Evolutionary conservation across 805 yeast genomes (phyloP).

Genomic region (Lipomyces chichibuensis): DNA sequence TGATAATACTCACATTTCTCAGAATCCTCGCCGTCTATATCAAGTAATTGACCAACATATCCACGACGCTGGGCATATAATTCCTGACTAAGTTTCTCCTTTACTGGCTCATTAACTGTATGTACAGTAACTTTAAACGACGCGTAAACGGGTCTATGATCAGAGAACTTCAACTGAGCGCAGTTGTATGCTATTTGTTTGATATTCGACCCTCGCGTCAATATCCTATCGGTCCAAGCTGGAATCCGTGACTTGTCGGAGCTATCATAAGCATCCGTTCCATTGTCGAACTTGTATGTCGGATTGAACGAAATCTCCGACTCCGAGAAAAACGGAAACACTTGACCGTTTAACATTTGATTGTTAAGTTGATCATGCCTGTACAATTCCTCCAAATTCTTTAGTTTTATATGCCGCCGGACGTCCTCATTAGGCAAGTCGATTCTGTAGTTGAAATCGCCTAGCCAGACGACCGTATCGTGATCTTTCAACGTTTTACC

Average conservation of each 20-base stretch:
- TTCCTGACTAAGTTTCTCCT: conserved; percentile 57
- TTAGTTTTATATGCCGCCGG: conserved; percentile 54
- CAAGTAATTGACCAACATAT: conserved; percentile 44
- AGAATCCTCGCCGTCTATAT: conserved; percentile 33
- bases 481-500: conserved; percentile 78
- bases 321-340: conserved; percentile 77
- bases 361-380: conserved; percentile 75
- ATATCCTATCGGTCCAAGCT: conserved; percentile 92
- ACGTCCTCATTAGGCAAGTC: conserved; percentile 72
- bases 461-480: conserved; percentile 89
- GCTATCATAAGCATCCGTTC: conserved; percentile 77
- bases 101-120: conserved; percentile 66
- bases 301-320: conserved; percentile 78
- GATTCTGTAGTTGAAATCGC: conserved; percentile 89
- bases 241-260: conserved; percentile 93
- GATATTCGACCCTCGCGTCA: conserved; percentile 62
- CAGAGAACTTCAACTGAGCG: conserved; percentile 65
- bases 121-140: conserved; percentile 68
- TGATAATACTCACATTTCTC: conserved; percentile 13
- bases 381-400: conserved; percentile 56
- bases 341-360: conserved; percentile 72
- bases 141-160: conserved; percentile 91
- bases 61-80: conserved; percentile 62
- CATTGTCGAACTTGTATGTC: conserved; percentile 90
- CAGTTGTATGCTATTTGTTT: conserved; percentile 71